Percentiles rank a stretch among this genome's conserved stretches.
Conservation (phyloP, 164 flowering plant genomes). For the Paratinospora sagittata region DNA sequence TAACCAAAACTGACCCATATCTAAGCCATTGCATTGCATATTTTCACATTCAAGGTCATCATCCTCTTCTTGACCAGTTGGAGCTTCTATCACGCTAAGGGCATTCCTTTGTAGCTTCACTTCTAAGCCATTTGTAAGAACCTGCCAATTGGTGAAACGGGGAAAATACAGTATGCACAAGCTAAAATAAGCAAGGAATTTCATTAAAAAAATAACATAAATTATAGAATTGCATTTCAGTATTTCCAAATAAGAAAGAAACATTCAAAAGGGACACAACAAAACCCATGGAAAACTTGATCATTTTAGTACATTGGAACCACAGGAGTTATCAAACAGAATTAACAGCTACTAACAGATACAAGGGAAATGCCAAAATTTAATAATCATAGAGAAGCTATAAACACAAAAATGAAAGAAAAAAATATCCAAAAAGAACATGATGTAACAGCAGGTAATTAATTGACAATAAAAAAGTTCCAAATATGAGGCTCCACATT, state of each 20-base stretch:
- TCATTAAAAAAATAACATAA: not conserved
- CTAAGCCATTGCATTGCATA: conserved; percentile 65
- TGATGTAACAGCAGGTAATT: too few species aligned
- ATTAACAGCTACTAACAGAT: too few species aligned
- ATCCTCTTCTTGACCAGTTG: conserved; percentile 87
- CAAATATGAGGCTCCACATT: too few species aligned
- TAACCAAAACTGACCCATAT: conserved; percentile 44
- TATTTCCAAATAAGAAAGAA: not conserved
- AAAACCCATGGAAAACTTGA: too few species aligned
- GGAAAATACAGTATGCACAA: not conserved
- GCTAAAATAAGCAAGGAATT: not conserved
- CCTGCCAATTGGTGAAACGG: conserved; percentile 37
- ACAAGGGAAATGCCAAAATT: too few species aligned
- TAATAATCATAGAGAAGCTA: not conserved
- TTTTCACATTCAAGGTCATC: conserved; percentile 78
- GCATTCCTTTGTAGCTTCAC: conserved; percentile 98
- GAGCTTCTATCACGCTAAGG: conserved; percentile 87
- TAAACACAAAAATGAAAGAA: not conserved
- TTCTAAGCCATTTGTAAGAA: conserved; percentile 92
- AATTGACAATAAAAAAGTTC: too few species aligned
- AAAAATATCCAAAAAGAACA: not conserved
- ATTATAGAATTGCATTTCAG: too few species aligned
- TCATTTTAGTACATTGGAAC: too few species aligned
- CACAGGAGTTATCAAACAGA: too few species aligned
- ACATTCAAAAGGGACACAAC: not conserved